These are phyloP conservation scores for Starmerella stigmatis DNA, from an alignment of 805 yeast genomes.

Conservation along the genomic window DNA sequence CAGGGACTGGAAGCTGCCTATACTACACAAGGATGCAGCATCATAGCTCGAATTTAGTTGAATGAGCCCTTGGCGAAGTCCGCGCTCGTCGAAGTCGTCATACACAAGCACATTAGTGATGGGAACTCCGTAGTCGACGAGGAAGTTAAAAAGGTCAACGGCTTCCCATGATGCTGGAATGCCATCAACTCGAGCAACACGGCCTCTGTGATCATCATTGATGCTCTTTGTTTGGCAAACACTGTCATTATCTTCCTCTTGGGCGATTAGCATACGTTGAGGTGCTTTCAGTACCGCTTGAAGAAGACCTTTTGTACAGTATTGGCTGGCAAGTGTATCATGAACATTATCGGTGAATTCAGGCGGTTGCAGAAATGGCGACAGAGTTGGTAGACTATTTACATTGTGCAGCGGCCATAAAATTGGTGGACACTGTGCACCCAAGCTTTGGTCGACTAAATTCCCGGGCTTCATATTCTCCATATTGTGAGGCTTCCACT, in stretches of 20 bases:
- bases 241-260: not conserved
- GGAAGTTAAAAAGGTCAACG: constrained; percentile 8
- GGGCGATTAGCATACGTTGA: too few species aligned
- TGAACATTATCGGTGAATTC: constrained; percentile 1
- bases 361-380: not conserved
- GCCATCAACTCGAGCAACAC: constrained; percentile 21
- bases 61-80: constrained; percentile 15
- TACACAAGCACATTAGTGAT: constrained; percentile 13
- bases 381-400: not conserved
- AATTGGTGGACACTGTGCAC: not conserved
- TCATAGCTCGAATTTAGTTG: constrained; percentile 4
- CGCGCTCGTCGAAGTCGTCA: constrained; percentile 18
- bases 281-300: not conserved
- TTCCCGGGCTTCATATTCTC: too few species aligned
- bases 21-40: not conserved
- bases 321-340: not conserved
- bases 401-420: not conserved
- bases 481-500: too few species aligned
- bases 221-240: too few species aligned
- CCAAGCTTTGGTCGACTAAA: not conserved
- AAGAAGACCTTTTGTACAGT: not conserved
- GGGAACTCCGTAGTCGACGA: constrained; percentile 4
- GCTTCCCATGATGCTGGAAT: constrained; percentile 20
- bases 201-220: not conserved
- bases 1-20: constrained; percentile 2